Conservation (phyloP, 345 rosid species). For the Syzygium aromaticum region DNA sequence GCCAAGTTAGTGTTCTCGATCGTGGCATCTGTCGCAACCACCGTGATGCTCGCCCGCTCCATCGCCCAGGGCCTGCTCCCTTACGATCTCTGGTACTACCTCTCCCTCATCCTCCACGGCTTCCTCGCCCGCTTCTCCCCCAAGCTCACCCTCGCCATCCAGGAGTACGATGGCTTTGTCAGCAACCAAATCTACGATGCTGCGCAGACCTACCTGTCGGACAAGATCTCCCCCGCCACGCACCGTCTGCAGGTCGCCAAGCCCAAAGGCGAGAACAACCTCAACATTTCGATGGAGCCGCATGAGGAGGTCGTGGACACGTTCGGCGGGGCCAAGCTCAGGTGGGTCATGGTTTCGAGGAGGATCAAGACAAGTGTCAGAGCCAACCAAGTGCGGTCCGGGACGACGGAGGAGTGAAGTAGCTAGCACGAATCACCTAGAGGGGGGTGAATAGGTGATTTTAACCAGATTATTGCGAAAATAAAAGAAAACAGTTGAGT, state of each 20-base stretch:
- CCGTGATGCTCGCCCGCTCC: conserved; percentile 19
- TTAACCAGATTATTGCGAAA: too few relatives aligned
- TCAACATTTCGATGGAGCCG: conserved; percentile 35
- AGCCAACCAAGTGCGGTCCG: conserved; percentile 2
- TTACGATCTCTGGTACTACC: conserved; percentile 4
- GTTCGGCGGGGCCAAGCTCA: conserved; percentile 35
- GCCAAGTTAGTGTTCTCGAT: conserved; percentile 16
- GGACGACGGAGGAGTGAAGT: not conserved
- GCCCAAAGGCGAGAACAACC: conserved; percentile 39
- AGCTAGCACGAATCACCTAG: too few relatives aligned
- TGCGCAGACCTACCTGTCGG: conserved; percentile 13
- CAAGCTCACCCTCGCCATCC: conserved; percentile 17
- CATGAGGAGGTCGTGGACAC: conserved; percentile 42
- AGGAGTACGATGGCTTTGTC: conserved; percentile 19
- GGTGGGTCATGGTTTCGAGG: conserved; percentile 36
- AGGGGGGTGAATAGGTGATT: too few relatives aligned
- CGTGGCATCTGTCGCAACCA: conserved; percentile 21
- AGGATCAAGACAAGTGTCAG: conserved; percentile 21
- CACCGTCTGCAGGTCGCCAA: conserved; percentile 26
- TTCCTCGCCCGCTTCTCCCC: conserved; percentile 17
- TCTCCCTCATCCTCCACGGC: conserved; percentile 1
- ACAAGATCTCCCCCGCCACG: conserved; percentile 13
- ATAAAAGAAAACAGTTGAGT: too few relatives aligned
- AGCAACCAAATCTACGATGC: conserved; percentile 24
- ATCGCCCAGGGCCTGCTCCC: conserved; percentile 19